Percentiles rank a stretch among this genome's conserved stretches.
Conservation (phyloP, 2,329 filamentous ascomycete genomes). For the Dactylellina sp. region DNA sequence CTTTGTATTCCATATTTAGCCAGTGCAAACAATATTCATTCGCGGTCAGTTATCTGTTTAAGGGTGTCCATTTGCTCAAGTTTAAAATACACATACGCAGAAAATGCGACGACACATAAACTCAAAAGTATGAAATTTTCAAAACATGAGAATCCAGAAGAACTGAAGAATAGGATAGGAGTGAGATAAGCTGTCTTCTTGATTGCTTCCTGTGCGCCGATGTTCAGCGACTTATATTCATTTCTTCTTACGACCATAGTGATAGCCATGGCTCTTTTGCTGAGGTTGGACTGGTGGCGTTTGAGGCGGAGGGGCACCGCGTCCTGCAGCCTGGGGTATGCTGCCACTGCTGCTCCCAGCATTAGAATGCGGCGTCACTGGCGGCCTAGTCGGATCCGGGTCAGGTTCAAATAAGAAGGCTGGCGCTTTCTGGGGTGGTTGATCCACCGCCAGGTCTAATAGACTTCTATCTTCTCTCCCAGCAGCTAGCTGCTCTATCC, state of each 20-base stretch:
- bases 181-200: no score
- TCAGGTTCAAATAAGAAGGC: conserved; percentile 85
- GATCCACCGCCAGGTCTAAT: conserved; percentile 82
- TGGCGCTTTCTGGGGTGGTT: conserved; percentile 71
- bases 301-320: conserved; percentile 9
- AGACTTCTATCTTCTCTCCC: conserved; percentile 79
- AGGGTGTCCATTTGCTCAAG: conserved; percentile 1
- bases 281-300: conserved; percentile 2
- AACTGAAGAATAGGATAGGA: no score
- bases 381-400: conserved; percentile 67
- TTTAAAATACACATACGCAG: conserved; percentile 18
- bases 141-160: no score
- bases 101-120: conserved; percentile 12
- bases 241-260: not conserved
- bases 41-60: not conserved
- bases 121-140: not conserved
- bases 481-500: conserved; percentile 83
- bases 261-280: conserved; percentile 7
- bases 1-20: not conserved
- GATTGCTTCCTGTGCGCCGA: no score
- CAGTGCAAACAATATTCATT: not conserved
- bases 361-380: conserved; percentile 59
- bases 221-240: no score
- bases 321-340: conserved; percentile 30
- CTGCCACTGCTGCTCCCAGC: conserved; percentile 59